Evolutionary conservation across 2,329 filamentous ascomycete genomes (phyloP).

Genomic region (Pestalotiopsis sp.): DNA sequence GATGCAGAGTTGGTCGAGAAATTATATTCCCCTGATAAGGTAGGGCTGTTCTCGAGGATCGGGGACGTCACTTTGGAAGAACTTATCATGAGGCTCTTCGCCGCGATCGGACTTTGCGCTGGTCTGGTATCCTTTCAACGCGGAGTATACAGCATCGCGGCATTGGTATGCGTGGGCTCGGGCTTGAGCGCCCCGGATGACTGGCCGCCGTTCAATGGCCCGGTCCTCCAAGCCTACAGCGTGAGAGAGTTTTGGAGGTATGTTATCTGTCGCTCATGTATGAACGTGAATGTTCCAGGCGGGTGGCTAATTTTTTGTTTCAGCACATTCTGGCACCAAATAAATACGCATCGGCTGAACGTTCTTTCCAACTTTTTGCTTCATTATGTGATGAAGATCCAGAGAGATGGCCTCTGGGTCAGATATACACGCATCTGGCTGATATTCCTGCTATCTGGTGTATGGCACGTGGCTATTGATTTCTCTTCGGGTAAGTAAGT

Average conservation of each 20-base stretch:
- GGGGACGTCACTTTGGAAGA: not conserved
- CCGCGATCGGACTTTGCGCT: constrained; percentile 11
- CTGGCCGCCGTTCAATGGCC: constrained; percentile 12
- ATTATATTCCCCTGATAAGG: not conserved
- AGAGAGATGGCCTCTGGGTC: not conserved
- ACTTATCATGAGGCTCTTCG: constrained; percentile 11
- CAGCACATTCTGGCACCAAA: constrained; percentile 17
- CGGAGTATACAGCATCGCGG: constrained; percentile 12
- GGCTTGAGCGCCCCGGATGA: constrained; percentile 3
- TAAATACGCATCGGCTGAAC: constrained; percentile 14
- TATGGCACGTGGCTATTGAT: constrained; percentile 15
- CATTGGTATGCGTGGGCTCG: not conserved
- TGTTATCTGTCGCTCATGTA: not conserved
- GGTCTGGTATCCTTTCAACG: constrained; percentile 13
- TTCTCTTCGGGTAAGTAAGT: constrained; percentile 14
- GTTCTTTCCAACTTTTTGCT: constrained; percentile 11
- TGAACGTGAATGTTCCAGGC: not conserved
- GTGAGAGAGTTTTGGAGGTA: not conserved
- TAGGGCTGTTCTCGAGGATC: not conserved
- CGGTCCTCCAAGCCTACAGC: constrained; percentile 6
- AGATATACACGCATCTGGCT: constrained; percentile 12
- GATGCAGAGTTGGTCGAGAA: not conserved
- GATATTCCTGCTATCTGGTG: constrained; percentile 14
- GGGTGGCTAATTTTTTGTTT: not conserved
- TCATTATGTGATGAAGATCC: constrained; percentile 7